Percentiles rank a stretch among this genome's conserved stretches.
Evolutionary conservation across 2,329 filamentous ascomycete genomes (phyloP).

Genomic region (Alternaria ventricosa): DNA sequence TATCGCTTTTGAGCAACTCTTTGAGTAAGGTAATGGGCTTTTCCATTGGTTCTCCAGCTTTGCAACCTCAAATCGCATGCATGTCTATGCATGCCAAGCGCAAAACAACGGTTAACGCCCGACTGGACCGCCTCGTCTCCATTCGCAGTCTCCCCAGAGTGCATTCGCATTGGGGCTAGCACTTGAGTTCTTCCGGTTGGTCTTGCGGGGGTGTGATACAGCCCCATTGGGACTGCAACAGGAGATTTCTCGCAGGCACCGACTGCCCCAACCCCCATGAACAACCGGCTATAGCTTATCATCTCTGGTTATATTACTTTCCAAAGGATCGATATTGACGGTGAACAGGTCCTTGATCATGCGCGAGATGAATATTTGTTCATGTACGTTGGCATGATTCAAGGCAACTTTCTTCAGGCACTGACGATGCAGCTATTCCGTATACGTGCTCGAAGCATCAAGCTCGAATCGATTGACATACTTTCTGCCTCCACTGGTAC

Average conservation of each 20-base stretch:
- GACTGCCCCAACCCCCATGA: not conserved
- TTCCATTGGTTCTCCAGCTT: constrained; percentile 27
- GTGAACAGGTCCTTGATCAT: constrained; percentile 63
- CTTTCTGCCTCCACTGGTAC: constrained; percentile 56
- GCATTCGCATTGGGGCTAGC: not conserved
- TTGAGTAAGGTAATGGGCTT: constrained; percentile 62
- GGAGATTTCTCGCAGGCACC: not conserved
- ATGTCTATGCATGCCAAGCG: constrained; percentile 25
- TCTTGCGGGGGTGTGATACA: constrained; percentile 7
- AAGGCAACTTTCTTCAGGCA: constrained; percentile 57
- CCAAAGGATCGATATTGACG: constrained; percentile 46
- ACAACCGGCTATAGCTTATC: not conserved
- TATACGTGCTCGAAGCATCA: constrained; percentile 61
- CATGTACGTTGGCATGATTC: constrained; percentile 59
- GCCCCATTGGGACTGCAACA: constrained; percentile 3
- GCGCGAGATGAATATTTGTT: constrained; percentile 79
- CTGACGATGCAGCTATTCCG: constrained; percentile 59
- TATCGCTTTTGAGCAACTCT: constrained; percentile 79
- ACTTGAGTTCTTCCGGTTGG: constrained; percentile 2
- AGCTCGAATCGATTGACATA: constrained; percentile 58
- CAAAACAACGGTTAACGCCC: constrained; percentile 17
- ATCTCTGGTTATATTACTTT: not conserved
- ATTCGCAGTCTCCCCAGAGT: constrained; percentile 13
- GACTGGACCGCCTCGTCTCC: constrained; percentile 29
- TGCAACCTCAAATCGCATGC: constrained; percentile 13